A percentile compares a stretch with the other conserved stretches of the same genome.
Conservation (phyloP, 257 asterid genomes). For the Craterostigma plantagineum region DNA sequence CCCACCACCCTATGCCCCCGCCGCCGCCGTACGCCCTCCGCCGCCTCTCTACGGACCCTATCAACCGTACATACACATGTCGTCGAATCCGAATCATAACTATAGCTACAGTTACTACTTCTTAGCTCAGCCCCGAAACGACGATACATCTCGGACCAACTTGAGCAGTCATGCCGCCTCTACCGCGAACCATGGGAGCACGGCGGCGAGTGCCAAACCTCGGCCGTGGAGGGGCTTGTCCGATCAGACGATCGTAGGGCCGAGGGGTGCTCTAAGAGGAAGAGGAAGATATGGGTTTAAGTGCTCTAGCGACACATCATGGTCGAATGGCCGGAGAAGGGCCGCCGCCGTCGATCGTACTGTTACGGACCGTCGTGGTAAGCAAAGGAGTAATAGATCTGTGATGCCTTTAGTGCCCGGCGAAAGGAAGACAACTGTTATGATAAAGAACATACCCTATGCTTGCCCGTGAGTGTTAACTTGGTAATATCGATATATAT, state of each 20-base stretch:
- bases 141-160: no score
- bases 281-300: no score
- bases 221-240: no score
- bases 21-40: neutral
- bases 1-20: neutral
- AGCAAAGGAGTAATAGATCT: conserved; percentile 7
- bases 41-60: neutral
- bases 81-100: neutral
- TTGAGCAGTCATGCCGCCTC: no score
- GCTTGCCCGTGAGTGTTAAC: conserved; percentile 19
- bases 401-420: conserved; percentile 16
- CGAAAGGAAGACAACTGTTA: conserved; percentile 22
- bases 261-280: no score
- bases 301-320: neutral
- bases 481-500: no score
- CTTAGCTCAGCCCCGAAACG: neutral
- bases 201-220: no score
- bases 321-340: conserved; percentile 1
- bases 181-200: no score
- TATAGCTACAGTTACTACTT: neutral
- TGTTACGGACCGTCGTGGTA: neutral
- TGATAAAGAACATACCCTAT: conserved; percentile 58
- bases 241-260: no score
- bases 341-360: neutral
- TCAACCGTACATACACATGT: neutral